phyloP scores from a whole-genome alignment of 176 grass and related monocot genomes.

The Coix lacrymajobi region DNA sequence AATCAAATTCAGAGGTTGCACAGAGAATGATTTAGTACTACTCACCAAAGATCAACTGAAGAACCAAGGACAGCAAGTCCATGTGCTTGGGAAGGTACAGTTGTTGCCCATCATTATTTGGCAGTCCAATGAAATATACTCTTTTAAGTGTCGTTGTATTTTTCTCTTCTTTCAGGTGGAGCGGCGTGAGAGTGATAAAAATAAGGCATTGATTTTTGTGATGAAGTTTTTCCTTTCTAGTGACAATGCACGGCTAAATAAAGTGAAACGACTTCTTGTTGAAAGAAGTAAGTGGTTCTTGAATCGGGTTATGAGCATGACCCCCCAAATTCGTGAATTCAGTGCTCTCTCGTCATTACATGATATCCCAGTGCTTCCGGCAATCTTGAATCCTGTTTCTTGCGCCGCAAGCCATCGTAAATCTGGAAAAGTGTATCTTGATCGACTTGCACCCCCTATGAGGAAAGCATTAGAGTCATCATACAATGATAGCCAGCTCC shows the following conservation, averaged over 20 bases:
- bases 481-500: slow-evolving; percentile 82
- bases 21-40: slow-evolving; percentile 90
- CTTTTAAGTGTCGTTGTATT: slow-evolving; percentile 19
- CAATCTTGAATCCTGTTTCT: slow-evolving; percentile 72
- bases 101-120: slow-evolving; percentile 25
- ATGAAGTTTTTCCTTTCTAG: slow-evolving; percentile 72
- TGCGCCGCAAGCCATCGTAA: slow-evolving; percentile 31
- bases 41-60: slow-evolving; percentile 78
- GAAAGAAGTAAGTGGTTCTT: slow-evolving; percentile 93
- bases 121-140: slow-evolving; percentile 3
- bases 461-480: slow-evolving; percentile 59
- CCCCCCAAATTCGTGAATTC: slow-evolving; percentile 89
- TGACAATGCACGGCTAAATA: slow-evolving; percentile 66
- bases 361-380: slow-evolving; percentile 87
- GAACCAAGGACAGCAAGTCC: slow-evolving; percentile 52
- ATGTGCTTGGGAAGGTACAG: slow-evolving; percentile 89
- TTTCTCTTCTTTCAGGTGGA: slow-evolving; percentile 62
- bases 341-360: slow-evolving; percentile 79
- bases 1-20: slow-evolving; percentile 53
- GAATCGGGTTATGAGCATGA: slow-evolving; percentile 84
- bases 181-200: slow-evolving; percentile 73
- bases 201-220: slow-evolving; percentile 57
- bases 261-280: slow-evolving; percentile 73
- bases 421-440: slow-evolving; percentile 51
- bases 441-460: slow-evolving; percentile 52